phyloP scores from a whole-genome alignment of 768 basidiomycete species.

The Hypsizygus marmoreus region DNA sequence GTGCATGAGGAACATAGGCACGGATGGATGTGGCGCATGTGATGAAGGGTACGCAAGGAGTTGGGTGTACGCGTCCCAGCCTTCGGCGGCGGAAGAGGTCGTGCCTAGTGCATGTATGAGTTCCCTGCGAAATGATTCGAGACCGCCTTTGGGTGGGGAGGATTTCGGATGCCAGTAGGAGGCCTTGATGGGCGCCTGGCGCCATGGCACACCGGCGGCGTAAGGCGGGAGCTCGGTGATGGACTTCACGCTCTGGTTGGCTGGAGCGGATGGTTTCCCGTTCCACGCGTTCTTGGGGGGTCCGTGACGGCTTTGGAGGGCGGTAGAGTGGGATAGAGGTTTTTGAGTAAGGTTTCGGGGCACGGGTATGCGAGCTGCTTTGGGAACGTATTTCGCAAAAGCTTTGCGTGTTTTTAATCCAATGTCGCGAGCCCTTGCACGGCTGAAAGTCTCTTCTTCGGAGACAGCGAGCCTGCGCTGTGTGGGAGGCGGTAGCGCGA shows the following conservation, averaged over 20 bases:
- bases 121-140: conserved; percentile 12
- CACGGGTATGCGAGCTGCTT: too few species aligned
- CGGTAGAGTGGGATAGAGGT: too few species aligned
- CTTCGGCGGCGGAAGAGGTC: conserved; percentile 26
- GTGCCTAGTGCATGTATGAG: conserved; percentile 21
- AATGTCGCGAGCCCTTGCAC: too few species aligned
- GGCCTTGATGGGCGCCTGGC: conserved; percentile 12
- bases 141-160: conserved; percentile 5
- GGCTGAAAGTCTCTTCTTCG: too few species aligned
- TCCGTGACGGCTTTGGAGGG: neutral
- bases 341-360: too few species aligned
- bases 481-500: conserved; percentile 2
- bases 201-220: conserved; percentile 30
- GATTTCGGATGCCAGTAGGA: neutral
- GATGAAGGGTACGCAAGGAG: conserved; percentile 32
- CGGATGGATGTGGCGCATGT: conserved; percentile 23
- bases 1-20: conserved; percentile 55
- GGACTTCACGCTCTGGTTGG: too few species aligned
- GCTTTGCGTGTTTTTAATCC: too few species aligned
- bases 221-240: conserved; percentile 16
- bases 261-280: neutral
- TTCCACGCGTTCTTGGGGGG: neutral
- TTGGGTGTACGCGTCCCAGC: conserved; percentile 44
- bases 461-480: neutral
- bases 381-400: too few species aligned